Evolutionary conservation across 768 basidiomycete genomes (phyloP).

Genomic region (Daedalea quercina): DNA sequence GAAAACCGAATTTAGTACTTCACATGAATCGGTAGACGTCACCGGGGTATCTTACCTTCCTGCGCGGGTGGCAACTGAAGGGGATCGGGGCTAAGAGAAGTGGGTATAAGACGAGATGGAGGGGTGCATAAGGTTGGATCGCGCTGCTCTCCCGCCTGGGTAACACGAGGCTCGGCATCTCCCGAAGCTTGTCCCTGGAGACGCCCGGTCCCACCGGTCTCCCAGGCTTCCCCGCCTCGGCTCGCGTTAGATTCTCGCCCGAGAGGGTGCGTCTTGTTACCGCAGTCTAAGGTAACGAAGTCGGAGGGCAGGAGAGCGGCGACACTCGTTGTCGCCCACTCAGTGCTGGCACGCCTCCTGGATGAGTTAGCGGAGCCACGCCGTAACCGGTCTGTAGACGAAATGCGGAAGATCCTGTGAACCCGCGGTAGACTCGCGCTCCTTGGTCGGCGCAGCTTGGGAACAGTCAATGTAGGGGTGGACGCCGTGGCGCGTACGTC

Average conservation of each 20-base stretch:
- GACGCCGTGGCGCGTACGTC: constrained; percentile 7
- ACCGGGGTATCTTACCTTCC: constrained; percentile 14
- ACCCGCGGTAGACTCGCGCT: constrained; percentile 21
- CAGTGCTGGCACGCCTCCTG: constrained; percentile 48
- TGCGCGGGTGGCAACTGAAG: constrained; percentile 14
- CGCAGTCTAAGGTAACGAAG: too few species aligned
- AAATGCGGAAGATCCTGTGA: constrained; percentile 18
- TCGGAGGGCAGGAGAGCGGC: constrained; percentile 17
- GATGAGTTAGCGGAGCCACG: constrained; percentile 13
- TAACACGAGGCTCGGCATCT: constrained; percentile 17
- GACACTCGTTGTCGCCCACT: constrained; percentile 39
- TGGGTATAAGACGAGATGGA: constrained; percentile 16
- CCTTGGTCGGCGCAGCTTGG: constrained; percentile 17
- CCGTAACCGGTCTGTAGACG: neutral
- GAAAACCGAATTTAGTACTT: neutral
- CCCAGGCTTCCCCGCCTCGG: neutral
- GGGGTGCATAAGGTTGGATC: constrained; percentile 16
- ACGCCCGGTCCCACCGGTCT: neutral
- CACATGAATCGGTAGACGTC: neutral
- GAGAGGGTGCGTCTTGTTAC: too few species aligned
- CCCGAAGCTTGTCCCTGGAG: constrained; percentile 8
- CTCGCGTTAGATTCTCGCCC: too few species aligned
- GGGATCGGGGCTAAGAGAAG: constrained; percentile 11
- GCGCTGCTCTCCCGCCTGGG: constrained; percentile 9
- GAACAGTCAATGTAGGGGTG: neutral